Base-by-base conservation (phyloP, 306 rosid genomes). In the Prosopis cineraria region DNA sequence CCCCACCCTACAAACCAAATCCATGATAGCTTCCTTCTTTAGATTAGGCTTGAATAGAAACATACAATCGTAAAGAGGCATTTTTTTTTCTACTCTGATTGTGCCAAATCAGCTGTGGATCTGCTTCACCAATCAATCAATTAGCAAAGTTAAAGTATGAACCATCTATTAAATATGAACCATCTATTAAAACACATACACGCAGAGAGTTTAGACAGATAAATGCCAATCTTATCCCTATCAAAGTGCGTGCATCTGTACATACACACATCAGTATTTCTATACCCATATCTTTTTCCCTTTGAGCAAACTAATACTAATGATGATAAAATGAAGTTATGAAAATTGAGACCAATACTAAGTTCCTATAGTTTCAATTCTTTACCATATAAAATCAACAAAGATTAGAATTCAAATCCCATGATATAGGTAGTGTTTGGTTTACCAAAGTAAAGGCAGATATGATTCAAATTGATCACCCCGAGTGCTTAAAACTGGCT, bases 21-120 rank as follows among this genome's bases (percentile, higher is more conserved):
- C 88, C 59, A 90, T 17, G 43, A 80, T 24, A n/a, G 94, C 72
- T 75, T 87, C 96, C 83, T 82, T 85, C 85, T 0, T 72, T 24
- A 83, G 17, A 53, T 73, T 68, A 7, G 89, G 87, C 81, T 95
- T 95, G 82, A 89, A 75, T 76, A 95, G 81, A 72, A 95, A 87
- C 98, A 95, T 90, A 78, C 96, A 86, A 77, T 86, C 89, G 11
- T 86, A 95, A 68, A 84, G 92, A 64, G 99, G 99, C 97, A 95
- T 95, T 62, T 71, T 68, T 74, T 71, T 77, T 72, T 59, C 68
- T 37, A 36, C 63, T 62, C 48, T 8, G 52, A 25, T 40, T 27
- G 19, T 24, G 66, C 64, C 72, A 34, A 79, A 19, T 68, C 55
- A 79, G 37, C 50, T 65, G 43, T 19, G 79, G 44, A 50, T 73